These are phyloP conservation scores for Pochonia chlamydosporia DNA, from an alignment of 2,329 filamentous ascomycete species.

Conservation along the genomic window DNA sequence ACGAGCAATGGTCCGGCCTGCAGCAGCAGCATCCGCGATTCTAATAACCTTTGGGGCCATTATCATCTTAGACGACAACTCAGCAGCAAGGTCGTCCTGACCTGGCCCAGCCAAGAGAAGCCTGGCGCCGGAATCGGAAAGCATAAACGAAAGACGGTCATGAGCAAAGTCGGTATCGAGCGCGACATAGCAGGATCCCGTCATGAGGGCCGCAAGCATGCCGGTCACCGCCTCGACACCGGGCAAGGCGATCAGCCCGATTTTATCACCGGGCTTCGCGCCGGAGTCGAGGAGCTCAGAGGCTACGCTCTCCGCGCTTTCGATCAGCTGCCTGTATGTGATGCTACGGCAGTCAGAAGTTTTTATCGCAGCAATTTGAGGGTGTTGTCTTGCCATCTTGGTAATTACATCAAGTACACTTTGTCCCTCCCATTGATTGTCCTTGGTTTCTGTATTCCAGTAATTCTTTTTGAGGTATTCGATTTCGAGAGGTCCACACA, in stretches of 20 bases:
- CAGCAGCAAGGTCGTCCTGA: constrained; percentile 12
- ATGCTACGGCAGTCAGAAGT: constrained; percentile 17
- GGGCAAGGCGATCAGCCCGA: constrained; percentile 16
- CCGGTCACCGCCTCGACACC: constrained; percentile 17
- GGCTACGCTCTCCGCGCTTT: constrained; percentile 16
- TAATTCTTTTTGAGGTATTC: constrained; percentile 13
- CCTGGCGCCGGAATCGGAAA: constrained; percentile 13
- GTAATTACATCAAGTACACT: constrained; percentile 13
- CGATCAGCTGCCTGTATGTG: constrained; percentile 17
- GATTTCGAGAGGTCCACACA: constrained; percentile 17
- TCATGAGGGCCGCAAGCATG: constrained; percentile 16
- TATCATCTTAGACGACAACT: constrained; percentile 11
- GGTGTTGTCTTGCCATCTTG: constrained; percentile 16
- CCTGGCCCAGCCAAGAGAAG: constrained; percentile 15
- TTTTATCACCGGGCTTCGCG: constrained; percentile 13
- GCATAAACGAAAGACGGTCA: constrained; percentile 19
- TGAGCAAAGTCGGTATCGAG: constrained; percentile 19
- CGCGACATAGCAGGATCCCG: constrained; percentile 18
- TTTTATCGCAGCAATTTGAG: constrained; percentile 17
- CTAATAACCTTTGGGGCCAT: constrained; percentile 12
- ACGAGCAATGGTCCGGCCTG: constrained; percentile 8
- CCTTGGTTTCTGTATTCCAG: constrained; percentile 15
- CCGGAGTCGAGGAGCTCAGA: constrained; percentile 14
- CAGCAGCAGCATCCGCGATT: constrained; percentile 14
- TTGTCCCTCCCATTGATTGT: constrained; percentile 15